These are phyloP conservation scores for Cyberlindnera galapagoensis DNA, from an alignment of 805 yeast species.

Conservation along the genomic window DNA sequence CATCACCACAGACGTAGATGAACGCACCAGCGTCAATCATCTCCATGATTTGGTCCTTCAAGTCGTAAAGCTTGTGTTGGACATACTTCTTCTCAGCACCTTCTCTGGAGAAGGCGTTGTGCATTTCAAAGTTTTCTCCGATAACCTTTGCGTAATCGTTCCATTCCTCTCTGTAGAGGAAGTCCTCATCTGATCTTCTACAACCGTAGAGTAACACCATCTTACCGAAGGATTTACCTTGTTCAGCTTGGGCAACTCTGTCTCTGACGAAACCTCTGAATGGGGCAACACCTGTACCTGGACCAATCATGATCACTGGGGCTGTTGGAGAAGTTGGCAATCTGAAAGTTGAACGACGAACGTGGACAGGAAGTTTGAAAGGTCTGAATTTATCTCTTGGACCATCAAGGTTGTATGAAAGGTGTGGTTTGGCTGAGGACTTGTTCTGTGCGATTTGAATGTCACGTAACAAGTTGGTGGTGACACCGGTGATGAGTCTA, in stretches of 20 bases:
- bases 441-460: slow-evolving; percentile 57
- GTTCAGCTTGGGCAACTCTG: slow-evolving; percentile 50
- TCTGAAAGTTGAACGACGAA: slow-evolving; percentile 92
- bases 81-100: slow-evolving; percentile 64
- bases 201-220: slow-evolving; percentile 82
- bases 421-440: slow-evolving; percentile 34
- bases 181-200: slow-evolving; percentile 74
- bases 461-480: slow-evolving; percentile 80
- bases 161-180: slow-evolving; percentile 88
- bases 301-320: slow-evolving; percentile 91
- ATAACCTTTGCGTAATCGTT: slow-evolving; percentile 54
- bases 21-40: slow-evolving; percentile 71
- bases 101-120: slow-evolving; percentile 86
- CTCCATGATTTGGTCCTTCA: slow-evolving; percentile 33
- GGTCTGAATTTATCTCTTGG: slow-evolving; percentile 54
- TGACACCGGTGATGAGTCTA: slow-evolving; percentile 57
- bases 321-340: slow-evolving; percentile 78
- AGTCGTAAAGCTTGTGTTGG: slow-evolving; percentile 65
- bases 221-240: slow-evolving; percentile 55
- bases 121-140: slow-evolving; percentile 54
- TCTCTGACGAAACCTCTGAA: slow-evolving; percentile 94
- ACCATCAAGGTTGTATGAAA: slow-evolving; percentile 70
- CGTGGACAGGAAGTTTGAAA: slow-evolving; percentile 77
- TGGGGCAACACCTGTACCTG: slow-evolving; percentile 99
- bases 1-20: slow-evolving; percentile 96